Base-by-base conservation (phyloP, 2,329 filamentous ascomycete genomes). In the Eutypella sp. region DNA sequence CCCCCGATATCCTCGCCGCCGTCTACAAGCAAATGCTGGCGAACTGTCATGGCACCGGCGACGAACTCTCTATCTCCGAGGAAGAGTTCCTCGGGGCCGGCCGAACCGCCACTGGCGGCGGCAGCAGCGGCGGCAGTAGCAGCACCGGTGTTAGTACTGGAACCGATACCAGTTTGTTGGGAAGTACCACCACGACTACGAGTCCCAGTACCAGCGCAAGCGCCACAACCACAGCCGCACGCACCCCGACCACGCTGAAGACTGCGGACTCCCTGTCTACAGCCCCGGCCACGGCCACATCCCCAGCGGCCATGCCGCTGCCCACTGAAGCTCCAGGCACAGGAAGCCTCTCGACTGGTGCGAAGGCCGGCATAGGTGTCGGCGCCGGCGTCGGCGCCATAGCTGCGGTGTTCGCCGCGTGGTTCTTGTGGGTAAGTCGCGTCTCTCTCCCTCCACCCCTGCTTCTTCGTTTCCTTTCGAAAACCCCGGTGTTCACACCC, bases 31-130 rank as follows among this genome's bases (percentile, higher is more conserved):
- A 61, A 3, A 67, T 79, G 64, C 48, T 55, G 3, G 53, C 54
- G 13, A 71, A 73, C 10, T 80, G 76, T 54, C 52, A 57, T 2
- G 58, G 65, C 20, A 75, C 72, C 0, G 57, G 64, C 3, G 75
- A 73, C 7, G 69, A 69, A 1, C 56, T 79, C 18, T 57, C 55
- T 22, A 55, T 80, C 0, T 61, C 61, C 15, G 60, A 72, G 53
- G 52, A 61, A 20, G 63, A 70, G 18, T 79, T 74, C 49, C 45
- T 74, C n/a, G 45, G 56, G 57, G 1, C 60, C 61, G 10, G 68
- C 59, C 31, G 44, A 49, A 4, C 56, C 57, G 15, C 51, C 55
- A 13, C 57, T 40, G 31, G 54, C 47, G 23, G 50, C 50, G 20
- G 47, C 18, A 11, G 3, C 34, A 11, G 18, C n/a, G 18, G n/a